Percentiles rank a stretch among this genome's conserved stretches.
Conservation (phyloP, 73 alveolate species). For the Blepharisma stoltei region DNA sequence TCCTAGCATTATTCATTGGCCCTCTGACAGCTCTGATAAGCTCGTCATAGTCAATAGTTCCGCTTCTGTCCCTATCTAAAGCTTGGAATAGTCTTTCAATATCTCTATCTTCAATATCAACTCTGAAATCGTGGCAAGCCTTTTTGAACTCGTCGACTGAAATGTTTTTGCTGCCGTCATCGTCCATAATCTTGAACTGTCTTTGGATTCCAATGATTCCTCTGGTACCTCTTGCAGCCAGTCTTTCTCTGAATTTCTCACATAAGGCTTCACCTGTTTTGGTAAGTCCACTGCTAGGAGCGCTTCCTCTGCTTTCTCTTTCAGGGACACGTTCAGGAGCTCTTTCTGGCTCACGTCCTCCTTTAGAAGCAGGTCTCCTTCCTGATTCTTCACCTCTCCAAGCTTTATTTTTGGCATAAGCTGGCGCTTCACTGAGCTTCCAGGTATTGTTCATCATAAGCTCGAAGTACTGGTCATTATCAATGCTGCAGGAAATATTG, state of each 20-base stretch:
- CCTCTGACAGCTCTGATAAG: conserved; percentile 25
- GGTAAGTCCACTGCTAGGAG: not conserved
- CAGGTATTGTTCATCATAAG: conserved; percentile 83
- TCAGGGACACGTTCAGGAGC: too few species aligned
- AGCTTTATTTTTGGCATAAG: not conserved
- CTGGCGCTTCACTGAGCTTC: conserved; percentile 53
- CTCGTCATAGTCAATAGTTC: conserved; percentile 25
- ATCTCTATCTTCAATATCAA: conserved; percentile 14
- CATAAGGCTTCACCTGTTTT: not conserved
- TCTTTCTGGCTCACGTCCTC: too few species aligned
- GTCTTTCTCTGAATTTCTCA: conserved; percentile 47
- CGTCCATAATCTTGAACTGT: conserved; percentile 53
- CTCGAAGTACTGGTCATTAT: conserved; percentile 75
- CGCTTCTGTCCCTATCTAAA: conserved; percentile 14
- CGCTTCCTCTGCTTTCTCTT: too few species aligned
- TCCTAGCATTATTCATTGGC: conserved; percentile 2
- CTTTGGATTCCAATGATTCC: conserved; percentile 59
- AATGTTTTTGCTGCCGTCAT: conserved; percentile 19
- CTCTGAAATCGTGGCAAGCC: conserved; percentile 31
- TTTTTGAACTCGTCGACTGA: conserved; percentile 33
- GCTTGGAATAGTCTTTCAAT: not conserved
- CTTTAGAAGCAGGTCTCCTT: too few species aligned
- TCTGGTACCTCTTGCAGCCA: conserved; percentile 51
- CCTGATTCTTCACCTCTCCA: too few species aligned
- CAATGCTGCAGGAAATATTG: conserved; percentile 64